These are phyloP conservation scores for Lunularia cruciata DNA, from an alignment of 225 moss, liverwort and hornwort genomes.

Conservation along the genomic window DNA sequence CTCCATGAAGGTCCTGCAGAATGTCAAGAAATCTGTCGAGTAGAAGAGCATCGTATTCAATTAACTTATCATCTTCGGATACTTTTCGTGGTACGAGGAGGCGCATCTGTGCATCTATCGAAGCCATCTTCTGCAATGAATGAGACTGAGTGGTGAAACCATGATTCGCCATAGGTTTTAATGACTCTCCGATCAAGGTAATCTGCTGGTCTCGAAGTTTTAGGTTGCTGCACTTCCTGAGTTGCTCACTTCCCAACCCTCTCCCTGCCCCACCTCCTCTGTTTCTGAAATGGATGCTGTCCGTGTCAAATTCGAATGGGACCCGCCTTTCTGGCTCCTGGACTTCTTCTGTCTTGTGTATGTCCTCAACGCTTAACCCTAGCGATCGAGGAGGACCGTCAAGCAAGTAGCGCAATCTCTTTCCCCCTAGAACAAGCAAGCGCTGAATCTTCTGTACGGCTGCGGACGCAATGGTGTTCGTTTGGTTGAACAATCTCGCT, in stretches of 20 bases:
- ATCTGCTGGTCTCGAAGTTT: background rate
- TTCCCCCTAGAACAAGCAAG: slow-evolving; percentile 7
- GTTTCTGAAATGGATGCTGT: background rate
- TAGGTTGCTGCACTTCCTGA: background rate
- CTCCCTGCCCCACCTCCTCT: background rate
- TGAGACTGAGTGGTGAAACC: slow-evolving; percentile 14
- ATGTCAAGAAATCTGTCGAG: slow-evolving; percentile 55
- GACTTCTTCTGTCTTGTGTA: background rate
- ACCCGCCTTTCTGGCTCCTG: slow-evolving; percentile 5
- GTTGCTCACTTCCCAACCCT: background rate
- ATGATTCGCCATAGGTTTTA: slow-evolving; percentile 40
- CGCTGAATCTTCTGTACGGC: slow-evolving; percentile 12
- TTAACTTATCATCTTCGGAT: slow-evolving; percentile 53
- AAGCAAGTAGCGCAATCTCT: background rate
- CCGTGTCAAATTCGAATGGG: slow-evolving; percentile 11
- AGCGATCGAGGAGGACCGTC: background rate
- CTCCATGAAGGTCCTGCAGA: slow-evolving; percentile 54
- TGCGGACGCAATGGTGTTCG: slow-evolving; percentile 17
- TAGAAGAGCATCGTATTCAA: slow-evolving; percentile 52
- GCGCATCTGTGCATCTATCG: slow-evolving; percentile 57
- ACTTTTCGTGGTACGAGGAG: slow-evolving; percentile 49
- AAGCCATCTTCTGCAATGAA: slow-evolving; percentile 46
- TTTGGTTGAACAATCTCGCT: background rate
- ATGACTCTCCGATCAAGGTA: slow-evolving; percentile 13
- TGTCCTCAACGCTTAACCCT: slow-evolving; percentile 12